Base-by-base conservation (phyloP, 371 early-diverging fungal species). In the Haplosporangium sp. region DNA sequence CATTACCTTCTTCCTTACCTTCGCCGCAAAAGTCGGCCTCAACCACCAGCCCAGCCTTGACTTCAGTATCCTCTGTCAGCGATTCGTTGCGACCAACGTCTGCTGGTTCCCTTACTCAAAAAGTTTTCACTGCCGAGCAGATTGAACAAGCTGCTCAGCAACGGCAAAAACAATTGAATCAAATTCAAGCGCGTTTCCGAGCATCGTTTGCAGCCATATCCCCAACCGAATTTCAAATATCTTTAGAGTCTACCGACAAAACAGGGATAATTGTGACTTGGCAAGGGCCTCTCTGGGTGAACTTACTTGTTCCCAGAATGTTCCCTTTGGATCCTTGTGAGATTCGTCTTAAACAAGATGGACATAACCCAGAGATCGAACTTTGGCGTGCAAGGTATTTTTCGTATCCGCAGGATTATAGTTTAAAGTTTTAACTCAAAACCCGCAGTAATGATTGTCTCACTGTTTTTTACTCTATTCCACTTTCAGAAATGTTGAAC, bases 271-370 rank as follows among this genome's bases (percentile, higher is more conserved):
- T 71, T 38, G 67, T 78, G 27, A 55, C 62, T 17, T 78, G 73
- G 79, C n/a, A 78, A 35, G 79, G 74, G 0, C 71, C 79, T 8
- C 68, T 79, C 19, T 71, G 68, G 79, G 57, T 79, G 34, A 63
- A 61, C 27, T 65, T 90, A 39, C 61, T 79, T 42, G 61, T 90
- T 34, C 90, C 90, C 5, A 65, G 34, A 37, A 40, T 75, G 19
- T 90, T 88, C 57, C 90, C 90, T 53, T 66, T 89, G 4, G 74
- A 86, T 17, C 84, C 88, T 0, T 87, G 89, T 65, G 70, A 74
- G 2, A 84, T 90, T 66, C 87, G 87, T 38, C 64, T 89, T 11
- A 87, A 84, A 42, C 84, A 83, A 35, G 85, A 81, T 37, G 74
- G 82, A 3, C 65, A 37, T 15, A 79, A 79, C 27, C 71, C 79